These are phyloP conservation scores for Metschnikowia matae DNA, from an alignment of 805 yeast species.

Conservation along the genomic window DNA sequence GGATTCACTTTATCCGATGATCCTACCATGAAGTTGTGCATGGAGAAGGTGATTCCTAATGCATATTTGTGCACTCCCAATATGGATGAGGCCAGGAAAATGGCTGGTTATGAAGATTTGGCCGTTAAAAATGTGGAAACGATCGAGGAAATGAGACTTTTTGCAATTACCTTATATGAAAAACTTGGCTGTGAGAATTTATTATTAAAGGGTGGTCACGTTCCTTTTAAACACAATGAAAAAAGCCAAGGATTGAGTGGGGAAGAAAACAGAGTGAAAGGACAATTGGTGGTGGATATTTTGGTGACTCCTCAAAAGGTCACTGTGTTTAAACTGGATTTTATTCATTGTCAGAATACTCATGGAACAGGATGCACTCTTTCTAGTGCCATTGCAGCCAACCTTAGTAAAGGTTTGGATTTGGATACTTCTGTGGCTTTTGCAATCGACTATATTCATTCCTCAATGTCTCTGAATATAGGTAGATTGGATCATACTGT, in stretches of 20 bases:
- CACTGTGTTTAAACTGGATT: constrained; percentile 46
- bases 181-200: constrained; percentile 46
- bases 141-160: constrained; percentile 33
- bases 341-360: constrained; percentile 47
- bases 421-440: constrained; percentile 49
- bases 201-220: constrained; percentile 79
- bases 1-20: constrained; percentile 57
- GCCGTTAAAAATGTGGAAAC: constrained; percentile 12
- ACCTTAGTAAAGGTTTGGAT: constrained; percentile 53
- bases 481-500: constrained; percentile 74
- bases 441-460: constrained; percentile 63
- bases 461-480: constrained; percentile 47
- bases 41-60: constrained; percentile 43
- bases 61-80: constrained; percentile 76
- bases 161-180: constrained; percentile 24
- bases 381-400: constrained; percentile 74
- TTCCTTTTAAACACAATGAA: constrained; percentile 36
- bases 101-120: background rate
- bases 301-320: constrained; percentile 20
- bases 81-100: constrained; percentile 52
- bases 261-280: too few relatives aligned
- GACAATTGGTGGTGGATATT: background rate
- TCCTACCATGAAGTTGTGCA: constrained; percentile 40
- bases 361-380: constrained; percentile 94
- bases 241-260: too few relatives aligned